Evolutionary conservation across 2,329 filamentous ascomycete species (phyloP).

Genomic region (Aureobasidium sp.): DNA sequence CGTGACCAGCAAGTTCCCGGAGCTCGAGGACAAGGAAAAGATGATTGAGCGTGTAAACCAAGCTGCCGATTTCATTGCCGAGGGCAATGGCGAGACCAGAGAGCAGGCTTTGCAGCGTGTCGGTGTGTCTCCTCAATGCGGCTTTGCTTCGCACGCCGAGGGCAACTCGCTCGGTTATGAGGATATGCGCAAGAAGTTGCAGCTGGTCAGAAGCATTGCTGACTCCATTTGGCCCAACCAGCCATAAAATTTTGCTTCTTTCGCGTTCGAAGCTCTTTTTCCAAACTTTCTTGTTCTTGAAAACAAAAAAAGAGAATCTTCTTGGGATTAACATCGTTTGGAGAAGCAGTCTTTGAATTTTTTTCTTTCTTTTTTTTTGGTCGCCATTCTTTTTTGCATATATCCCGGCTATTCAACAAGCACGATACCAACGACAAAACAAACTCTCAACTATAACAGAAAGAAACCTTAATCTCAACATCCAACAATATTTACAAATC

Average conservation of each 20-base stretch:
- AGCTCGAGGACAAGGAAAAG: constrained; percentile 36
- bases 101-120: constrained; percentile 62
- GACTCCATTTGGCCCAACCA: constrained; percentile 60
- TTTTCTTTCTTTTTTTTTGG: not conserved
- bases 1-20: constrained; percentile 37
- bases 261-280: no score
- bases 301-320: not conserved
- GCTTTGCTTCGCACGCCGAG: constrained; percentile 64
- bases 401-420: constrained; percentile 11
- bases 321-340: no score
- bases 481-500: not conserved
- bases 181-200: constrained; percentile 64
- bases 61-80: constrained; percentile 57
- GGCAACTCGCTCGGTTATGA: constrained; percentile 61
- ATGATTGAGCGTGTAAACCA: constrained; percentile 35
- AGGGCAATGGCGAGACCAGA: constrained; percentile 54
- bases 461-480: not conserved
- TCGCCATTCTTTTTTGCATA: not conserved
- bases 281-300: not conserved
- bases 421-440: not conserved
- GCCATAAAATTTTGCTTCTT: constrained; percentile 15
- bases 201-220: constrained; percentile 61
- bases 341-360: not conserved
- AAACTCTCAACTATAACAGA: not conserved
- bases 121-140: constrained; percentile 61